Evolutionary conservation across 768 basidiomycete genomes (phyloP).

Genomic region (Cytidiella melzeri): DNA sequence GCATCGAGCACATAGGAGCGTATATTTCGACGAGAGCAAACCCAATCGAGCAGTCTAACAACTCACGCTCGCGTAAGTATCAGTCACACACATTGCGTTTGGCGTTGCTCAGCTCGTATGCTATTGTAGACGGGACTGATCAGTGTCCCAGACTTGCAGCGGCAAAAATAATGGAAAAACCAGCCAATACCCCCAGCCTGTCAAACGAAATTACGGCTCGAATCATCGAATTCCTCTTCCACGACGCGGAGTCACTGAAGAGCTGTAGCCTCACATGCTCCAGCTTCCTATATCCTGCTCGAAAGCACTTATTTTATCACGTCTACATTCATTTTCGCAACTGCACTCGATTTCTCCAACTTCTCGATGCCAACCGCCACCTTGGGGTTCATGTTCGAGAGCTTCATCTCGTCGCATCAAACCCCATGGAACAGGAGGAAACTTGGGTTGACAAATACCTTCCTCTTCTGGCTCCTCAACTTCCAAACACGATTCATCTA

Average conservation of each 20-base stretch:
- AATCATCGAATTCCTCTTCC: constrained; percentile 16
- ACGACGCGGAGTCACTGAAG: constrained; percentile 7
- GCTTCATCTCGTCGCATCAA: constrained; percentile 6
- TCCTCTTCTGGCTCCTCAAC: constrained; percentile 1
- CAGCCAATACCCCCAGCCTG: neutral
- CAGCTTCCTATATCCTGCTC: constrained; percentile 6
- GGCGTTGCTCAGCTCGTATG: too few relatives aligned
- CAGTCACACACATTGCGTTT: too few relatives aligned
- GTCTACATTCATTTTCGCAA: constrained; percentile 9
- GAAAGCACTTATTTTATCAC: constrained; percentile 6
- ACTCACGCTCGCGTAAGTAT: too few relatives aligned
- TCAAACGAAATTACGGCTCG: constrained; percentile 15
- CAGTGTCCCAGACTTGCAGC: too few relatives aligned
- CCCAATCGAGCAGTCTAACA: too few relatives aligned
- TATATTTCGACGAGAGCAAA: too few relatives aligned
- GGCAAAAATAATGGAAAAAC: neutral
- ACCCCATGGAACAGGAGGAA: constrained; percentile 1
- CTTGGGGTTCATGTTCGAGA: constrained; percentile 8
- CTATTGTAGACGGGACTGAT: too few relatives aligned
- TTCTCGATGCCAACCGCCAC: constrained; percentile 5
- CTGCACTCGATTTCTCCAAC: constrained; percentile 1
- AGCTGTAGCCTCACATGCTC: constrained; percentile 14
- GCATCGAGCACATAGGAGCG: too few relatives aligned
- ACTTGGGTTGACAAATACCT: constrained; percentile 14
- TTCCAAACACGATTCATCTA: constrained; percentile 9